phyloP scores from a whole-genome alignment of 2,329 filamentous ascomycete genomes.

The Cladorrhinum sp. region DNA sequence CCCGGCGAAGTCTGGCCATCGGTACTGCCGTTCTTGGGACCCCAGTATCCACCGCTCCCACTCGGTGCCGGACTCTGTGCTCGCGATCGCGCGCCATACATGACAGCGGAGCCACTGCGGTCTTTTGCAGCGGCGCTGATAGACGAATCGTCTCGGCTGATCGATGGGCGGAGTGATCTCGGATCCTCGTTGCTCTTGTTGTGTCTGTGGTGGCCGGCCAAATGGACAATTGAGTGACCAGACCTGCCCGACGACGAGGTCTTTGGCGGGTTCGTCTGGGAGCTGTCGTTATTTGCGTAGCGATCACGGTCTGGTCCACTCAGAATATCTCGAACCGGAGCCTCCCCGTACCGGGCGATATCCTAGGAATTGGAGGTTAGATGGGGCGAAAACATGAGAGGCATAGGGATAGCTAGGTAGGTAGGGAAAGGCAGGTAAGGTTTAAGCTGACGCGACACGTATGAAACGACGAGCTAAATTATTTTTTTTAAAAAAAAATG shows the following conservation, averaged over 20 bases:
- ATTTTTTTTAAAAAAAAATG: too few species aligned
- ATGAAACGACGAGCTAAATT: constrained; percentile 10
- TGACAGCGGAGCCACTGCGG: constrained; percentile 43
- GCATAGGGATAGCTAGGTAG: constrained; percentile 6
- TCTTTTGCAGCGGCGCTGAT: constrained; percentile 52
- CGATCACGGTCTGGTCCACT: constrained; percentile 68
- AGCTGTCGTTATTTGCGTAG: constrained; percentile 50
- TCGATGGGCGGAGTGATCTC: constrained; percentile 65
- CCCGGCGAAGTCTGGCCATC: constrained; percentile 60
- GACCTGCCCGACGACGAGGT: constrained; percentile 62
- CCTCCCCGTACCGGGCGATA: constrained; percentile 73
- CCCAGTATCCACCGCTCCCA: constrained; percentile 55
- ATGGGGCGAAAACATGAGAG: not conserved
- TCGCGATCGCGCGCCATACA: constrained; percentile 53
- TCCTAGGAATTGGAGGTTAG: constrained; percentile 48
- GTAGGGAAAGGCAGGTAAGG: not conserved
- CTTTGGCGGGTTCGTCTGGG: constrained; percentile 49
- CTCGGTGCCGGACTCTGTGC: constrained; percentile 82
- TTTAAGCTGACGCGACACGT: not conserved
- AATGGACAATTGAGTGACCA: constrained; percentile 59
- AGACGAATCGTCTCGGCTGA: constrained; percentile 71
- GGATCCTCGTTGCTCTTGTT: constrained; percentile 67
- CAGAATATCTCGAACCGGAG: constrained; percentile 68
- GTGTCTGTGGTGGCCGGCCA: constrained; percentile 65
- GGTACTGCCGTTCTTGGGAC: constrained; percentile 47